phyloP scores from a whole-genome alignment of 2,329 filamentous ascomycete genomes.

The Bipolaris victoriae region DNA sequence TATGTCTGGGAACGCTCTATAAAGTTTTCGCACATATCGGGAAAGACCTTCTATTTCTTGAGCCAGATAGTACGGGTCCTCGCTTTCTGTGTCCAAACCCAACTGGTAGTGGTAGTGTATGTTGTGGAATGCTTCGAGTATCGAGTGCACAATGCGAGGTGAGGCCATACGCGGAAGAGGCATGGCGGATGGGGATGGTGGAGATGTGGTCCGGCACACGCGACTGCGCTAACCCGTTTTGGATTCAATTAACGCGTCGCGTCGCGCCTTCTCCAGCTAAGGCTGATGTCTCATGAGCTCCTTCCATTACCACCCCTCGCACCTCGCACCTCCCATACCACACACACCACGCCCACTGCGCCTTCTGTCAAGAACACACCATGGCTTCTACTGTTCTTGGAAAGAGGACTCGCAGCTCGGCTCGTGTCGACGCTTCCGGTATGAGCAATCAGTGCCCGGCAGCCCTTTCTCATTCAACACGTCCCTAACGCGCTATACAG shows the following conservation, averaged over 20 bases:
- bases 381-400: slow-evolving; percentile 48
- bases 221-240: slow-evolving; percentile 9
- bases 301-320: slow-evolving; percentile 22
- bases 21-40: slow-evolving; percentile 4
- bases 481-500: slow-evolving; percentile 35
- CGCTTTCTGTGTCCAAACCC: slow-evolving; percentile 15
- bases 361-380: slow-evolving; percentile 22
- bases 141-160: neutral
- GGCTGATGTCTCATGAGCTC: slow-evolving; percentile 1
- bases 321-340: slow-evolving; percentile 27
- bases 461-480: slow-evolving; percentile 22
- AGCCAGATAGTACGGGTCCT: slow-evolving; percentile 14
- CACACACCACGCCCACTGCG: slow-evolving; percentile 23
- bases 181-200: too few species aligned
- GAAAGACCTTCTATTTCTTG: slow-evolving; percentile 22
- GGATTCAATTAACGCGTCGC: slow-evolving; percentile 24
- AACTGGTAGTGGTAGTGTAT: slow-evolving; percentile 22
- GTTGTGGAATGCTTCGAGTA: slow-evolving; percentile 1
- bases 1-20: slow-evolving; percentile 5
- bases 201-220: neutral
- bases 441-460: slow-evolving; percentile 22
- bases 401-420: slow-evolving; percentile 48
- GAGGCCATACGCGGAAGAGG: neutral
- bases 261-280: slow-evolving; percentile 10
- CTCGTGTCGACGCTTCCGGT: slow-evolving; percentile 33